Percentiles rank a stretch among this genome's conserved stretches.
Evolutionary conservation across 2,329 filamentous ascomycete genomes (phyloP).

Genomic region (Trichoderma lentiforme): DNA sequence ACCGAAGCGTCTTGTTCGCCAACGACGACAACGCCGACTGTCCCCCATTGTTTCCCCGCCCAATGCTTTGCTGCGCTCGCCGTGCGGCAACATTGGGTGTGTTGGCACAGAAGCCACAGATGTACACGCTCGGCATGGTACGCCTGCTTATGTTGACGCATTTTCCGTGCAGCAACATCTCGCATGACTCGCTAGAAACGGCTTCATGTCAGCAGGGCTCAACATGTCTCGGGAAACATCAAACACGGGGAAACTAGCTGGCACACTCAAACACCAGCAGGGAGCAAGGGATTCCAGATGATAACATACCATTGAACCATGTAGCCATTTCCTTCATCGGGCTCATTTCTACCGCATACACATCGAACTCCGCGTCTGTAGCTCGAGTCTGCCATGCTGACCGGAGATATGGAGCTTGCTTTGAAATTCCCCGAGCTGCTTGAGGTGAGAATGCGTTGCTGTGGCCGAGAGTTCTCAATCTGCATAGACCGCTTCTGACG

Average conservation of each 20-base stretch:
- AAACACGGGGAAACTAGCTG: not conserved
- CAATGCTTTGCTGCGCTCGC: conserved; percentile 45
- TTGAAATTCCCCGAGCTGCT: conserved; percentile 34
- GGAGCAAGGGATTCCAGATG: not conserved
- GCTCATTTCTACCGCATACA: conserved; percentile 48
- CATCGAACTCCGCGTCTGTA: conserved; percentile 51
- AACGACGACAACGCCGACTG: conserved; percentile 36
- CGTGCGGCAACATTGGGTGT: conserved; percentile 53
- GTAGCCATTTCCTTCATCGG: conserved; percentile 49
- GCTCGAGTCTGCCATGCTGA: conserved; percentile 48
- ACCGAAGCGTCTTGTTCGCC: conserved; percentile 42
- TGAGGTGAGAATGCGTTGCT: conserved; percentile 30
- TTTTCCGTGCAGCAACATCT: conserved; percentile 62
- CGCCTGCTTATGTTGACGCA: conserved; percentile 59
- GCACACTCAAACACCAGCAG: not conserved
- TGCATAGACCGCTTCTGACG: conserved; percentile 44
- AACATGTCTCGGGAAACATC: not conserved
- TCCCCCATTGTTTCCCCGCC: conserved; percentile 30
- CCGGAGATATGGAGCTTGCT: conserved; percentile 48
- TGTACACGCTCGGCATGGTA: conserved; percentile 58
- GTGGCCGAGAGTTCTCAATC: conserved; percentile 30
- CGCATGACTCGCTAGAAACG: conserved; percentile 55
- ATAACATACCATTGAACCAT: conserved; percentile 63
- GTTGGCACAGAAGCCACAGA: conserved; percentile 61
- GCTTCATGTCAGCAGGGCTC: not conserved